Base-by-base conservation (phyloP, 345 rosid species). In the Dovyalis caffra region DNA sequence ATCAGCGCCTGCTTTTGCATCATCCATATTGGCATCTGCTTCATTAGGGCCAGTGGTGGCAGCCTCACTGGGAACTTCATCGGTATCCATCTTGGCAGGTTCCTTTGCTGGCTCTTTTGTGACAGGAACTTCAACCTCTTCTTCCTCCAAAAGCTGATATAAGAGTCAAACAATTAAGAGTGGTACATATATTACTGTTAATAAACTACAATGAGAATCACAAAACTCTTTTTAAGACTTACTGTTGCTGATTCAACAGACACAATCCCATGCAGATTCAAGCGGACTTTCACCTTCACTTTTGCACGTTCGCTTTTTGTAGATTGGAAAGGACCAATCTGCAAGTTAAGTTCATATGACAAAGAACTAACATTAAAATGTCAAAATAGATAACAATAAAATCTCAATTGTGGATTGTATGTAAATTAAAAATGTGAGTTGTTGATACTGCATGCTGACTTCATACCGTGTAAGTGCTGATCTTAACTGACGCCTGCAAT, bases 321-420 rank as follows among this genome's bases (percentile, higher is more conserved):
- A 67, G 89, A 82, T 76, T 92, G 97, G 85, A 95, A 91, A 73
- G 99, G 99, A 71, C 98, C 99, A 47, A 95, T 87, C 99, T 93
- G 85, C 78, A 43, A 56, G 60, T n/a, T 12, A 56, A n/a, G 60
- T 56, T 56, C 60, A 56, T 56, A 56, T n/a, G 60, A 56, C 9
- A 71, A 1, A 69, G 23, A 29, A 15, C 43, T 15, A 77, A 3
- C 12, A 73, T 72, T 10, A 23, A 29, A 38, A 64, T 20, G 33
- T 29, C 26, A n/a, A n/a, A n/a, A n/a, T n/a, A n/a, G n/a, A n/a
- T n/a, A n/a, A n/a, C n/a, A n/a, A n/a, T n/a, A n/a, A n/a, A n/a
- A n/a, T n/a, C n/a, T n/a, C n/a, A n/a, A n/a, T n/a, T n/a, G n/a
- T n/a, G n/a, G n/a, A n/a, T n/a, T n/a, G n/a, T n/a, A 66, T 4